A percentile compares a stretch with the other conserved stretches of the same genome.
Conservation (phyloP, 305 asterid species). For the Rubia tinctorum region DNA sequence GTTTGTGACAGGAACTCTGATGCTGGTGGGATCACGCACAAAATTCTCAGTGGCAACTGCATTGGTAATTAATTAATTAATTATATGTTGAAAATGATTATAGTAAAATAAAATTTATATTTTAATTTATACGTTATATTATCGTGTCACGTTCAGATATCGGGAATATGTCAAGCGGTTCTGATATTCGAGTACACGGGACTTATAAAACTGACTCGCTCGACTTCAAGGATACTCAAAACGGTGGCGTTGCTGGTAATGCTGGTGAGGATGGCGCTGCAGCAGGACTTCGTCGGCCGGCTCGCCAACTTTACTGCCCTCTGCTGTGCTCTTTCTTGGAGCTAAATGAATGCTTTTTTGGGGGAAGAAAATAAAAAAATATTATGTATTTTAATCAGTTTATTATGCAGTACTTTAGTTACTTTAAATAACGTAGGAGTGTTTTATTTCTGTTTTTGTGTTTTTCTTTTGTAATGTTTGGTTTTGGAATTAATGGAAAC, state of each 20-base stretch:
- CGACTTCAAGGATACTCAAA: not conserved
- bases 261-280: constrained; percentile 6
- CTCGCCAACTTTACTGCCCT: not conserved
- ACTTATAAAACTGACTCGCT: not conserved
- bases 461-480: not conserved
- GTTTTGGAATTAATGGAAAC: not conserved
- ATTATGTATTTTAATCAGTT: no score
- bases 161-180: not conserved
- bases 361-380: no score
- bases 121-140: no score
- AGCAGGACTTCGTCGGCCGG: constrained; percentile 6
- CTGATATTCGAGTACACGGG: not conserved
- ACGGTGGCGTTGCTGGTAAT: not conserved
- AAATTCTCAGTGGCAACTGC: constrained; percentile 2
- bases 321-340: constrained; percentile 3
- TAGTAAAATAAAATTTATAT: no score
- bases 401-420: not conserved
- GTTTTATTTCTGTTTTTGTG: not conserved
- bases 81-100: not conserved
- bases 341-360: not conserved
- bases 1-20: not conserved
- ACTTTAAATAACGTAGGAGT: not conserved
- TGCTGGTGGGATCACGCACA: constrained; percentile 2
- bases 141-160: not conserved
- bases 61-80: not conserved